phyloP scores from a whole-genome alignment of 2,329 filamentous ascomycete species.

The Furcasterigmium furcatum region DNA sequence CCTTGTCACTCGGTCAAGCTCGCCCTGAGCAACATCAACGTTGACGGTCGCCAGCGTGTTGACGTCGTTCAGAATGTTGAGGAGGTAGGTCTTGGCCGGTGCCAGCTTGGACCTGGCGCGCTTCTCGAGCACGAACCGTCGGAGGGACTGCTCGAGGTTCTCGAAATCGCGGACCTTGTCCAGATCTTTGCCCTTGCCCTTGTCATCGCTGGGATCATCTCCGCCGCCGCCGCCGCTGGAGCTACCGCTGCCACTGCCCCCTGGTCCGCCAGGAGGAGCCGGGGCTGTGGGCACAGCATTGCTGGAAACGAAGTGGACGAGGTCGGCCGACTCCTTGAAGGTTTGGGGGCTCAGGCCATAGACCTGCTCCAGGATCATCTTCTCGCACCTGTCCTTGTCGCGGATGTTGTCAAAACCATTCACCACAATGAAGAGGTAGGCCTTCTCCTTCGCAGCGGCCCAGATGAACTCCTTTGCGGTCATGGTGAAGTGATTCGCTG shows the following conservation, averaged over 20 bases:
- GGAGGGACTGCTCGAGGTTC: conserved; percentile 80
- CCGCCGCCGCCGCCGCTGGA: conserved; percentile 53
- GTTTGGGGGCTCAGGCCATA: conserved; percentile 84
- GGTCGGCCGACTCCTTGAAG: conserved; percentile 84
- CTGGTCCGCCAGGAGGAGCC: conserved; percentile 51
- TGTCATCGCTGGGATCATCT: conserved; percentile 54
- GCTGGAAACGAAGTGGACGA: conserved; percentile 97
- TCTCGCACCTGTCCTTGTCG: conserved; percentile 86
- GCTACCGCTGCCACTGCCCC: conserved; percentile 50
- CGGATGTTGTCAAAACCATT: conserved; percentile 90
- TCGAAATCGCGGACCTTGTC: conserved; percentile 90
- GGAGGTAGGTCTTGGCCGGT: conserved; percentile 89
- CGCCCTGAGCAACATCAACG: conserved; percentile 77
- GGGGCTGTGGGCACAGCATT: conserved; percentile 82
- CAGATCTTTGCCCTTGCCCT: conserved; percentile 78
- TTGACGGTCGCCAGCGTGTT: conserved; percentile 82
- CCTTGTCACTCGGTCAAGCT: conserved; percentile 76
- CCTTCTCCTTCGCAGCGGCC: conserved; percentile 93
- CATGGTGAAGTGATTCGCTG: conserved; percentile 95
- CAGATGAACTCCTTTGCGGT: conserved; percentile 98
- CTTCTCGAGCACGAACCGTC: conserved; percentile 94
- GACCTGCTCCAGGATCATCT: conserved; percentile 91
- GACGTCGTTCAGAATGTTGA: conserved; percentile 89
- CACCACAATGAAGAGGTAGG: conserved; percentile 98
- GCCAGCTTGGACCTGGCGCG: conserved; percentile 92